These are phyloP conservation scores for Prosopis cineraria DNA, from an alignment of 306 rosid genomes.

Conservation along the genomic window DNA sequence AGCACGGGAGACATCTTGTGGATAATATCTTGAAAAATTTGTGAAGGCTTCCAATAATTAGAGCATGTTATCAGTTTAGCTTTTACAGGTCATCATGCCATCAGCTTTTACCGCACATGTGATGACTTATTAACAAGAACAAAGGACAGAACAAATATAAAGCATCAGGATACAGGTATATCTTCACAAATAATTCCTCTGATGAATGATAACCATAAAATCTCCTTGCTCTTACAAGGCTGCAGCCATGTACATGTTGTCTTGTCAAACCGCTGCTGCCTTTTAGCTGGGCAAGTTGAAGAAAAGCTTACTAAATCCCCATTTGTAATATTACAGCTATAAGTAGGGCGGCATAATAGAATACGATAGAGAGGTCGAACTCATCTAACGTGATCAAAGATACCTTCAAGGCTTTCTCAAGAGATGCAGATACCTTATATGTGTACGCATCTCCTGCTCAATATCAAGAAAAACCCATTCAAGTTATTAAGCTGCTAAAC, in stretches of 20 bases:
- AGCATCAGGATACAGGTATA: slow-evolving; percentile 79
- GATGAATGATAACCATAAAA: slow-evolving; percentile 86
- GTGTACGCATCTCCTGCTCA: slow-evolving; percentile 64
- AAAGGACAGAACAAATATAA: slow-evolving; percentile 1
- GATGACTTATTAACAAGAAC: slow-evolving; percentile 26
- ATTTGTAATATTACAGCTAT: slow-evolving; percentile 16
- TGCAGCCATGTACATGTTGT: slow-evolving; percentile 85
- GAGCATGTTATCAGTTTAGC: slow-evolving; percentile 22
- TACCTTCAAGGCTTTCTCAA: slow-evolving; percentile 94
- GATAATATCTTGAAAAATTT: slow-evolving; percentile 69
- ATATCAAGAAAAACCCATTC: slow-evolving; percentile 27
- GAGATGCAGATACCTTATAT: slow-evolving; percentile 55
- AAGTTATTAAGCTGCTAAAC: background rate
- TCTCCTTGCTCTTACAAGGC: slow-evolving; percentile 81
- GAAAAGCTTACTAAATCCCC: slow-evolving; percentile 8
- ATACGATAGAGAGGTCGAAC: slow-evolving; percentile 21
- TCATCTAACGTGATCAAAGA: slow-evolving; percentile 31
- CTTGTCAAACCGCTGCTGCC: slow-evolving; percentile 65
- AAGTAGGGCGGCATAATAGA: slow-evolving; percentile 12
- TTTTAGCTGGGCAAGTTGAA: slow-evolving; percentile 60
- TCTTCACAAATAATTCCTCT: slow-evolving; percentile 88
- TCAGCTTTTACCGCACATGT: slow-evolving; percentile 21
- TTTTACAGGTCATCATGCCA: slow-evolving; percentile 18
- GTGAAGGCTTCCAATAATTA: slow-evolving; percentile 63
- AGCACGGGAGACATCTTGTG: slow-evolving; percentile 89